A percentile compares a stretch with the other conserved stretches of the same genome.
Evolutionary conservation across 2,329 filamentous ascomycete species (phyloP).

Genomic region (Diaporthe aspalathi): DNA sequence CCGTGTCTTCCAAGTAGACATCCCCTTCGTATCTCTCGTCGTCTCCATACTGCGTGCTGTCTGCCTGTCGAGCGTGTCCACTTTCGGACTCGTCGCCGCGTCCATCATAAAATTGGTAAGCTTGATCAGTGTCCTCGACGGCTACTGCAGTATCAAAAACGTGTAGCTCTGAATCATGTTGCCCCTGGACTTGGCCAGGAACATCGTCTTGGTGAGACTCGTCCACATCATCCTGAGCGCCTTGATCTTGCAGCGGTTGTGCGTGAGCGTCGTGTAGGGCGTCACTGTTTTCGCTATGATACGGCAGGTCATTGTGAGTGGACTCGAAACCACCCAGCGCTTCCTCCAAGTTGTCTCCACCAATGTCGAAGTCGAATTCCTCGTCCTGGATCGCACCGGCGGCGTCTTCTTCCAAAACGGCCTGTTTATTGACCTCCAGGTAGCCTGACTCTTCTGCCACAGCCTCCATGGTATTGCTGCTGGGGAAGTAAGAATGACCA

Average conservation of each 20-base stretch:
- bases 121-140: conserved; percentile 3
- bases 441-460: conserved; percentile 34
- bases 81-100: conserved; percentile 30
- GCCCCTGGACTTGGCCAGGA: not conserved
- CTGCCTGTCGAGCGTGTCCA: conserved; percentile 5
- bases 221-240: not conserved
- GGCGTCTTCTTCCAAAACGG: conserved; percentile 39
- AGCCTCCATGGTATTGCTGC: conserved; percentile 40
- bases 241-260: conserved; percentile 7
- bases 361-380: conserved; percentile 49
- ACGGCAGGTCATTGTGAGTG: not conserved
- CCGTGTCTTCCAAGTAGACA: conserved; percentile 49
- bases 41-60: conserved; percentile 32
- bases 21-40: conserved; percentile 47
- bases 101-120: conserved; percentile 34
- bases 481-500: not conserved
- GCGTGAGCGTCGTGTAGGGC: not conserved
- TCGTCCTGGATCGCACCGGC: conserved; percentile 41
- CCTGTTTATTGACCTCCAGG: conserved; percentile 28
- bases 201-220: not conserved
- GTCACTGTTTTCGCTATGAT: not conserved
- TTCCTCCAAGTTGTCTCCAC: conserved; percentile 40
- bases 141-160: not conserved
- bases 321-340: conserved; percentile 34
- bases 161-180: conserved; percentile 20